phyloP scores from a whole-genome alignment of 805 yeast genomes.

The Lachancea mirantina region DNA sequence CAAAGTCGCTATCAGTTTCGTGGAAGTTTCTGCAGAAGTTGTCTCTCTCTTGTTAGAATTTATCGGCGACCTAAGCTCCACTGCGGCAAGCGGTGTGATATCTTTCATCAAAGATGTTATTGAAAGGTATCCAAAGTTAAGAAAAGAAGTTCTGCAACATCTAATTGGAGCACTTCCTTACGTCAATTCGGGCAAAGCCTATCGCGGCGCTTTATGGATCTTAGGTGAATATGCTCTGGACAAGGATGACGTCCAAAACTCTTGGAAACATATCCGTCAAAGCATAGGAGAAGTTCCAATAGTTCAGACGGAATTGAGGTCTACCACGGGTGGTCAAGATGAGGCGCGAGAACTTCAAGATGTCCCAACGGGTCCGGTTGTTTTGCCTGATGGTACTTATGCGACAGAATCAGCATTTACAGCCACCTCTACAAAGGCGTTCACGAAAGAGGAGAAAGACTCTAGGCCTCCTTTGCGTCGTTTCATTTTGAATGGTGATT shows the following conservation, averaged over 20 bases:
- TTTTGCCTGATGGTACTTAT: conserved; percentile 98
- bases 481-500: conserved; percentile 78
- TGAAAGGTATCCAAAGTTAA: conserved; percentile 79
- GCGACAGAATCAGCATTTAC: conserved; percentile 87
- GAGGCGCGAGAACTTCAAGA: conserved; percentile 25
- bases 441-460: conserved; percentile 44
- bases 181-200: conserved; percentile 82
- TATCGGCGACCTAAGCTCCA: conserved; percentile 73
- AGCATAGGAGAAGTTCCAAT: conserved; percentile 91
- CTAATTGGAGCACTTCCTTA: conserved; percentile 55
- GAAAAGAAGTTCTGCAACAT: conserved; percentile 55
- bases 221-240: conserved; percentile 84
- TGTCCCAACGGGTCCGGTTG: conserved; percentile 57
- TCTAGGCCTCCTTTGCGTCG: conserved; percentile 70
- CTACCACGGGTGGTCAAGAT: conserved; percentile 21
- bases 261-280: conserved; percentile 81
- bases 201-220: conserved; percentile 92
- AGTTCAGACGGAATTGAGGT: conserved; percentile 59
- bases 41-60: conserved; percentile 83
- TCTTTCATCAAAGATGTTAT: conserved; percentile 91
- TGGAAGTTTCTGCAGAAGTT: conserved; percentile 86
- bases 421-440: conserved; percentile 78
- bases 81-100: conserved; percentile 84
- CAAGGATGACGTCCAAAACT: conserved; percentile 62
- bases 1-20: conserved; percentile 77